These are phyloP conservation scores for Wallacemonas sp. DNA, from an alignment of 208 protist genomes.

Conservation along the genomic window DNA sequence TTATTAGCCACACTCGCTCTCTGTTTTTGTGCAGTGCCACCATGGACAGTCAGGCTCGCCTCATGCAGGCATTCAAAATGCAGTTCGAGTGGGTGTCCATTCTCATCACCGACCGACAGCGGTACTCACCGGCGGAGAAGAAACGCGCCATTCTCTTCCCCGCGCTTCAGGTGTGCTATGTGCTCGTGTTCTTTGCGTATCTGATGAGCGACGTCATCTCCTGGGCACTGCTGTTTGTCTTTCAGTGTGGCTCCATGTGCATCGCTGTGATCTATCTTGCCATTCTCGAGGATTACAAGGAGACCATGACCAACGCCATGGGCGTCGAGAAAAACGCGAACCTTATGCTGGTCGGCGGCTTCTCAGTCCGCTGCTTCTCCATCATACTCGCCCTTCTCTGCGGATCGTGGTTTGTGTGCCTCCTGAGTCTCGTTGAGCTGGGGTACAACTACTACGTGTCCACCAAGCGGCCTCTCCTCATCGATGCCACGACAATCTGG, in stretches of 20 bases:
- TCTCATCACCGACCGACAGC: conserved; percentile 41
- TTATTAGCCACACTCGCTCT: no score
- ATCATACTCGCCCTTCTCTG: conserved; percentile 44
- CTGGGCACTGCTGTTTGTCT: conserved; percentile 50
- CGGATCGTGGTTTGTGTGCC: conserved; percentile 30
- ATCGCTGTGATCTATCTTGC: conserved; percentile 42
- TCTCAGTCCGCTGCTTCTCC: conserved; percentile 57
- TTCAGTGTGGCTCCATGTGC: conserved; percentile 46
- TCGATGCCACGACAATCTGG: conserved; percentile 73
- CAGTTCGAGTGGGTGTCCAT: conserved; percentile 75
- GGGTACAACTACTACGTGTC: conserved; percentile 53
- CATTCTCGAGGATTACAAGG: conserved; percentile 50
- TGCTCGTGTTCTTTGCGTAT: conserved; percentile 43
- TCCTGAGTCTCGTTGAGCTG: conserved; percentile 48
- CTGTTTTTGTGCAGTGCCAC: background rate
- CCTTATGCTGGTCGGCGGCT: conserved; percentile 48
- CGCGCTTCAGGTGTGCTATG: conserved; percentile 54
- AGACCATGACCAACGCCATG: conserved; percentile 54
- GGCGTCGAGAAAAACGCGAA: conserved; percentile 61
- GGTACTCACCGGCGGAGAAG: conserved; percentile 34
- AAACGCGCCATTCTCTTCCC: conserved; percentile 47
- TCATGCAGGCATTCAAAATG: conserved; percentile 48
- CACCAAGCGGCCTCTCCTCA: conserved; percentile 37
- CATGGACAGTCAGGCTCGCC: conserved; percentile 27
- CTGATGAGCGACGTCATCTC: conserved; percentile 33